These are phyloP conservation scores for Linnemannia exigua DNA, from an alignment of 192 early-diverging fungal genomes.

Conservation along the genomic window DNA sequence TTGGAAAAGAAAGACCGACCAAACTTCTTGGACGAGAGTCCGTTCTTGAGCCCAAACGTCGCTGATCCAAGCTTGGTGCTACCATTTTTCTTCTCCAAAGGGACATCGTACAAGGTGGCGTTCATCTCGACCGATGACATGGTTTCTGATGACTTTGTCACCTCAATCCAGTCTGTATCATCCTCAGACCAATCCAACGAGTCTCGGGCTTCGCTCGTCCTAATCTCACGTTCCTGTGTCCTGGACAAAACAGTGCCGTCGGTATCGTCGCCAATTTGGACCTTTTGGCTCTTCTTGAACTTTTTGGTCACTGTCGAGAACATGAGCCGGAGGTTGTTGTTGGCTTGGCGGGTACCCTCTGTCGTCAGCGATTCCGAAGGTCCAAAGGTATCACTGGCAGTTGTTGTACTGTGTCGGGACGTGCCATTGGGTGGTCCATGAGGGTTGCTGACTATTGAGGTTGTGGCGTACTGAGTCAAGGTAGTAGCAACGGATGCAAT, in stretches of 20 bases:
- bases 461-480: constrained; percentile 45
- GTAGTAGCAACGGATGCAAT: constrained; percentile 51
- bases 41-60: constrained; percentile 39
- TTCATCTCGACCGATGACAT: constrained; percentile 48
- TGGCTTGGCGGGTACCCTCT: constrained; percentile 42
- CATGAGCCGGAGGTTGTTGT: constrained; percentile 59
- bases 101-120: constrained; percentile 41
- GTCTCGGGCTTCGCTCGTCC: constrained; percentile 25
- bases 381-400: background rate
- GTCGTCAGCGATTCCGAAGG: constrained; percentile 21
- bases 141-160: constrained; percentile 30
- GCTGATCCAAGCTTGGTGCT: constrained; percentile 2
- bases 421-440: constrained; percentile 29
- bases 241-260: constrained; percentile 32
- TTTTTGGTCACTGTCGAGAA: constrained; percentile 66
- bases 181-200: constrained; percentile 50
- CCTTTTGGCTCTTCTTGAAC: constrained; percentile 56
- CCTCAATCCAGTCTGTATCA: constrained; percentile 54
- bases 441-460: constrained; percentile 37
- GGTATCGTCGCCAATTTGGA: constrained; percentile 25
- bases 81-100: constrained; percentile 36
- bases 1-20: constrained; percentile 42
- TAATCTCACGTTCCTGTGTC: constrained; percentile 50
- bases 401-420: constrained; percentile 12
- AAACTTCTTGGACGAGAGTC: constrained; percentile 30